Percentiles rank a stretch among this genome's conserved stretches.
phyloP scores from a whole-genome alignment of 2,329 filamentous ascomycete genomes.

The Pseudogymnoascus sp. region DNA sequence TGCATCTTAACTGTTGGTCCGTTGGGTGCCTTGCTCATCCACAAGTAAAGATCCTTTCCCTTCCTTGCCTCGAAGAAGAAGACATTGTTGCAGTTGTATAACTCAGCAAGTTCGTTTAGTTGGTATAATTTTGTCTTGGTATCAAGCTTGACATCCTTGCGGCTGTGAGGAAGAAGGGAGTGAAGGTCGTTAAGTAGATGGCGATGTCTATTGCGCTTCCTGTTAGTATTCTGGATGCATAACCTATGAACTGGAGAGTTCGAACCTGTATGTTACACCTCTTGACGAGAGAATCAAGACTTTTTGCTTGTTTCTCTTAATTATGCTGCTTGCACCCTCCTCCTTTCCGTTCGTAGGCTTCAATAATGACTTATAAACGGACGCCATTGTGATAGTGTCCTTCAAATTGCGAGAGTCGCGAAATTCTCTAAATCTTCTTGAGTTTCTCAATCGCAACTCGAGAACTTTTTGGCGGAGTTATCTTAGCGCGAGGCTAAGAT shows the following conservation, averaged over 20 bases:
- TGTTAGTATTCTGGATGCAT: conserved; percentile 4
- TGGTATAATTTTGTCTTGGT: conserved; percentile 82
- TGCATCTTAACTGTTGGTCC: conserved; percentile 58
- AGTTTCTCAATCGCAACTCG: conserved; percentile 12
- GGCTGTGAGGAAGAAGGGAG: conserved; percentile 79
- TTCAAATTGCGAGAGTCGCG: conserved; percentile 14
- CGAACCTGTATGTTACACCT: conserved; percentile 79
- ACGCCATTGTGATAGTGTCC: conserved; percentile 46
- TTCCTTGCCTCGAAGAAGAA: conserved; percentile 95
- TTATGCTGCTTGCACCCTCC: conserved; percentile 12
- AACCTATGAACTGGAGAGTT: background rate
- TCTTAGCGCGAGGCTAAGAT: conserved; percentile 10
- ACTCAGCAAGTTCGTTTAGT: conserved; percentile 63
- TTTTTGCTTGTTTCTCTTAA: conserved; percentile 60
- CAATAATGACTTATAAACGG: conserved; percentile 67
- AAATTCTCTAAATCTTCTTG: conserved; percentile 17
- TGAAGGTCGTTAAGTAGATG: conserved; percentile 88
- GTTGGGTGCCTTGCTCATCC: conserved; percentile 79
- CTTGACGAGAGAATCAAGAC: conserved; percentile 87
- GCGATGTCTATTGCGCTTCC: conserved; percentile 57
- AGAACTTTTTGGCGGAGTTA: conserved; percentile 13
- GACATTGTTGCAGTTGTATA: conserved; percentile 92
- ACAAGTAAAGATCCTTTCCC: conserved; percentile 87
- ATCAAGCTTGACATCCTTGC: conserved; percentile 95
- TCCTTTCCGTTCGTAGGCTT: conserved; percentile 43